Evolutionary conservation across 1,284 basidiomycete genomes (phyloP), one percentile per base, ranked within the genome.

Genomic region (Fistulina hepatica): DNA sequence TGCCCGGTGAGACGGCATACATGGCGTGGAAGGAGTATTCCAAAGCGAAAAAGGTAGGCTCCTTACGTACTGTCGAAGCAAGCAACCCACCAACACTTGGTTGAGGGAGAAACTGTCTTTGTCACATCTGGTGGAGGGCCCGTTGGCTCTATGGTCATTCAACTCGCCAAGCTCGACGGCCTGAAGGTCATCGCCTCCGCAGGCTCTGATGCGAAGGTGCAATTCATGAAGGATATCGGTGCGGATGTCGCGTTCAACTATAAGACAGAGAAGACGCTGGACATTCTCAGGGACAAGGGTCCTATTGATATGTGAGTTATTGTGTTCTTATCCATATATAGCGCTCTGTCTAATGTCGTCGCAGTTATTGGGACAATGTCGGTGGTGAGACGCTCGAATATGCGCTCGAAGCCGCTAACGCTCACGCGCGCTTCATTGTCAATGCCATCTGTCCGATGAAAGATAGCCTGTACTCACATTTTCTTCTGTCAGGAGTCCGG

Each of bases 141-240:
- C 51, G 47, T 61, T 42, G 59, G 50, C 45, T 59, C 51, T 21
- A 26, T 57, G 33, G 60, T 62, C 28, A 52, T 56, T 28, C 65
- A 77, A 55, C 58, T 73, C 20, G 71, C 67, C 12, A 73, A 70
- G 36, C 56, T 58, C 7, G 61, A 65, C 7, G 71, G 69, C 1
- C 52, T 71, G 26, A 73, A 71, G 41, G 76, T 81, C 35, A 71
- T 80, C 37, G 75, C 68, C 2, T 73, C 76, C 4, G 73, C 74
- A 0, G 77, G 78, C 4, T 67, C 70, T 0, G 59, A 66, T 5
- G 70, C 70, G 21, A 82, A 81, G 56, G 69, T 74, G 41, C 52
- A 60, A 8, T 71, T 69, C 53, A 61, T 76, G 42, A 63, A 65
- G 46, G 52, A 61, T 17, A 51, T 78, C 21, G 75, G 74, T 3